Evolutionary conservation across 768 basidiomycete species (phyloP), one percentile per base, ranked within the genome.

Genomic region (Serendipita vermifera): DNA sequence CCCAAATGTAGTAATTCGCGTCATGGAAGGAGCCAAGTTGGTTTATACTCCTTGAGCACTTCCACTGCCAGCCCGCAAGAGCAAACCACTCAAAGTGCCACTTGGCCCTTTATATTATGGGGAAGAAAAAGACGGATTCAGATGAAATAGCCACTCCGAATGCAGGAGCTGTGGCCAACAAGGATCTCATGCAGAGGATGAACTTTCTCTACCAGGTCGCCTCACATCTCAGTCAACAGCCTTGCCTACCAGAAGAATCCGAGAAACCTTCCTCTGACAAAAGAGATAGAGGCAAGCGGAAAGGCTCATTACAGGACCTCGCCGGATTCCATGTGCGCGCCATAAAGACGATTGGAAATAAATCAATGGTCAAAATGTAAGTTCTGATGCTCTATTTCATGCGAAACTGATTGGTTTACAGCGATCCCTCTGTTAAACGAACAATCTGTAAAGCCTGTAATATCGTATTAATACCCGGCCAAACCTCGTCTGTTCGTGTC

Each of bases 1-100:
- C n/a, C 81, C 82, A 66, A 87, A 75, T 61, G 79, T 81, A 6
- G 87, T 86, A 57, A 81, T 70, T 38, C 86, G 78, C 13, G 86
- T 87, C 86, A 88, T 87, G 33, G 43, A 29, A 20, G 46, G 43
- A 24, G 27, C 13, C 55, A 22, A 36, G 29, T 38, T 54, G 27
- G 9, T 33, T 20, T 5, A 27, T 2, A 26, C 15, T 9, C 20
- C 43, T 0, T 2, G 31, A 17, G 20, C 17, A 20, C 26, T 15
- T 27, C 14, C 3, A 55, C 31, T n/a, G 22, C 24, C 14, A 41
- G 7, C 29, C 24, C 13, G 17, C 20, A 38, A 11, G 33, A 11
- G 31, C 24, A 13, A 9, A 57, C 5, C 24, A 57, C 14, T 11
- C 13, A 31, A 24, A 29, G n/a, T 32, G 31, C 57, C 17, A 11